Percentiles rank a stretch among this genome's conserved stretches.
Evolutionary conservation across 352 stramenopile species (phyloP).

Genomic region (Thraustochytrium striatum): DNA sequence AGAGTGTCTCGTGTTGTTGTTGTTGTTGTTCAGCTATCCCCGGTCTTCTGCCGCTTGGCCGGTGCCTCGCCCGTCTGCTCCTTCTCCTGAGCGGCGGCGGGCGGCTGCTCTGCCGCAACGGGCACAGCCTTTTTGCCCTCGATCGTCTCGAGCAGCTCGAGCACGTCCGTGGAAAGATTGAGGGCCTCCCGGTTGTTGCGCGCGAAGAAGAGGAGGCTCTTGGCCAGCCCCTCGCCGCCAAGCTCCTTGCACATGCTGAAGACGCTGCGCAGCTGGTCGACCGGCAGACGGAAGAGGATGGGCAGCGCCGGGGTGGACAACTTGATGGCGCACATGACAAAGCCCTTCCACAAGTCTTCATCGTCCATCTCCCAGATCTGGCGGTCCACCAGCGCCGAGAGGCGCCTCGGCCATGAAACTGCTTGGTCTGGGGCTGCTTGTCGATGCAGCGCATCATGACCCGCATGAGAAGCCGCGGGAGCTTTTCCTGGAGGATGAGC

Average conservation of each 20-base stretch:
- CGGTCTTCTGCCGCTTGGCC: too few species aligned
- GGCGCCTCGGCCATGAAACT: slow-evolving; percentile 33
- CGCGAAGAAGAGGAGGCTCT: slow-evolving; percentile 16
- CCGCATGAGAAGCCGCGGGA: slow-evolving; percentile 13
- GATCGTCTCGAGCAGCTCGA: slow-evolving; percentile 24
- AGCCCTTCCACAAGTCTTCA: background rate
- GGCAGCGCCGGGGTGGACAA: slow-evolving; percentile 12
- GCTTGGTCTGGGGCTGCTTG: slow-evolving; percentile 16
- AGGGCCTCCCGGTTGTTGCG: slow-evolving; percentile 12
- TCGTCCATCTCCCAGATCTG: slow-evolving; percentile 26
- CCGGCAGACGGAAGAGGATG: slow-evolving; percentile 19
- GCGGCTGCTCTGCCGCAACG: too few species aligned
- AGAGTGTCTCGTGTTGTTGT: too few species aligned
- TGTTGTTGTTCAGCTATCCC: too few species aligned
- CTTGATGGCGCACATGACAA: slow-evolving; percentile 32
- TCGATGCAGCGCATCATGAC: slow-evolving; percentile 28
- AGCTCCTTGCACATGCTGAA: background rate
- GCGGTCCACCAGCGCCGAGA: slow-evolving; percentile 24
- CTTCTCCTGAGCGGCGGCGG: too few species aligned
- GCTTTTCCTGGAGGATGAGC: slow-evolving; percentile 35
- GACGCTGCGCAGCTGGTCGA: background rate
- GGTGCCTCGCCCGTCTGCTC: too few species aligned
- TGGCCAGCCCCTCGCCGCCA: background rate
- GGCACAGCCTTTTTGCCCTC: background rate
- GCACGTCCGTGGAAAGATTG: background rate